A percentile compares a stretch with the other conserved stretches of the same genome.
phyloP scores from a whole-genome alignment of 768 basidiomycete species.

The Boletus subcaerulescens region DNA sequence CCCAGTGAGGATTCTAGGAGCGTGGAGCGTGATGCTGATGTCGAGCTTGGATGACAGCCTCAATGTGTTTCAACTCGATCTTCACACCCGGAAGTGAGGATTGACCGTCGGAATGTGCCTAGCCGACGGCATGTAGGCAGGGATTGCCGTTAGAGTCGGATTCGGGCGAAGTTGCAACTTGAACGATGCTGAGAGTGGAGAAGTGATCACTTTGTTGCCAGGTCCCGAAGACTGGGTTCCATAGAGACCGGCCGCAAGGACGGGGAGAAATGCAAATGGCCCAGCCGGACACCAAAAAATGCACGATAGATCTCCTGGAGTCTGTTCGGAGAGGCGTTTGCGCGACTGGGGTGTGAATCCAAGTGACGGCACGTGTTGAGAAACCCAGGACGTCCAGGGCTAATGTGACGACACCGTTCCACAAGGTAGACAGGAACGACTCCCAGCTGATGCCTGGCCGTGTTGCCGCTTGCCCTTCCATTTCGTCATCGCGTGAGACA shows the following conservation, averaged over 20 bases:
- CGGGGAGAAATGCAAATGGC: background rate
- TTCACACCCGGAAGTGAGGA: background rate
- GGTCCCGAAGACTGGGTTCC: background rate
- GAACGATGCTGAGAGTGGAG: background rate
- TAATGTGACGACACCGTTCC: slow-evolving; percentile 4
- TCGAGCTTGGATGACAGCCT: background rate
- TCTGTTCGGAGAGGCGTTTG: background rate
- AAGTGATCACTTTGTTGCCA: background rate
- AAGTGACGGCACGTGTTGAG: background rate
- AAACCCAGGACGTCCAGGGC: slow-evolving; percentile 1
- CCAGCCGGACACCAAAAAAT: background rate
- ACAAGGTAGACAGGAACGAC: slow-evolving; percentile 1
- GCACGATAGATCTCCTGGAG: background rate
- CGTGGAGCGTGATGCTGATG: background rate
- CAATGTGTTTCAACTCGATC: background rate
- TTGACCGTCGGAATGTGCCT: background rate
- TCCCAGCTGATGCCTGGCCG: background rate
- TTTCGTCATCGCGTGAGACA: background rate
- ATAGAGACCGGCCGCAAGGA: background rate
- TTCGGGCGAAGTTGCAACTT: background rate
- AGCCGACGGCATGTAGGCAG: background rate
- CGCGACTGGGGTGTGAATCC: background rate
- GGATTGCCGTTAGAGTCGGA: no score
- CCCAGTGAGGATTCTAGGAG: background rate
- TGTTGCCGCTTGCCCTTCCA: background rate